phyloP scores from a whole-genome alignment of 2,329 filamentous ascomycete species.

The Thelonectria olida region DNA sequence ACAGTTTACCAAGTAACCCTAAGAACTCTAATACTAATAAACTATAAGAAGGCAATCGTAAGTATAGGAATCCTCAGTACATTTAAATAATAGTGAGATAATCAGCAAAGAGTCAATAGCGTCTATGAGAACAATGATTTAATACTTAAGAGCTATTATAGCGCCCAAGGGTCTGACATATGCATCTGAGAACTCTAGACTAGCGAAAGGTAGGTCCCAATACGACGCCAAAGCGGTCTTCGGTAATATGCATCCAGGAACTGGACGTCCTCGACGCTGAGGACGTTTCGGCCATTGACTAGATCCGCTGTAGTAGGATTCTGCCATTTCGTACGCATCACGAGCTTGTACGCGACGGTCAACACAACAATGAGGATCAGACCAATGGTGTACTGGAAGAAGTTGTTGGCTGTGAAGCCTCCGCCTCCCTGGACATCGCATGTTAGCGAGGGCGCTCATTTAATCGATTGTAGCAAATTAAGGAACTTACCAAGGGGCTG shows the following conservation, averaged over 20 bases:
- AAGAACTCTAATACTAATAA: too few species aligned
- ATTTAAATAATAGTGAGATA: too few species aligned
- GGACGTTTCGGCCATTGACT: background rate
- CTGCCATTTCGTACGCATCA: slow-evolving; percentile 7
- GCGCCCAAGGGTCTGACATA: too few species aligned
- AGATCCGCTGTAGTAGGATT: slow-evolving; percentile 14
- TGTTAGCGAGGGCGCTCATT: background rate
- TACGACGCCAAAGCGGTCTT: slow-evolving; percentile 11
- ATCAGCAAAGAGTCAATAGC: too few species aligned
- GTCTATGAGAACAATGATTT: too few species aligned
- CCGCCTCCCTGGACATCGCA: background rate
- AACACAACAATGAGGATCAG: slow-evolving; percentile 9
- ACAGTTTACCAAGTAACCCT: too few species aligned
- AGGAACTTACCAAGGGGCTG: slow-evolving; percentile 9
- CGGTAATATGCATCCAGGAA: slow-evolving; percentile 16
- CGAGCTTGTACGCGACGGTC: slow-evolving; percentile 12
- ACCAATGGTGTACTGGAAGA: slow-evolving; percentile 20
- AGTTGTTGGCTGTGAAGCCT: slow-evolving; percentile 12
- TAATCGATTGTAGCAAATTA: background rate
- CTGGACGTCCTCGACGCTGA: slow-evolving; percentile 5
- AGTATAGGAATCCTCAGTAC: too few species aligned
- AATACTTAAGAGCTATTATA: too few species aligned
- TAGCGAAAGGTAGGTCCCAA: slow-evolving; percentile 12
- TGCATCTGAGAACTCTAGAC: background rate
- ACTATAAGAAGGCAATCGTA: too few species aligned